phyloP scores from a whole-genome alignment of 2,329 filamentous ascomycete species.

The Sporothrix phasma region DNA sequence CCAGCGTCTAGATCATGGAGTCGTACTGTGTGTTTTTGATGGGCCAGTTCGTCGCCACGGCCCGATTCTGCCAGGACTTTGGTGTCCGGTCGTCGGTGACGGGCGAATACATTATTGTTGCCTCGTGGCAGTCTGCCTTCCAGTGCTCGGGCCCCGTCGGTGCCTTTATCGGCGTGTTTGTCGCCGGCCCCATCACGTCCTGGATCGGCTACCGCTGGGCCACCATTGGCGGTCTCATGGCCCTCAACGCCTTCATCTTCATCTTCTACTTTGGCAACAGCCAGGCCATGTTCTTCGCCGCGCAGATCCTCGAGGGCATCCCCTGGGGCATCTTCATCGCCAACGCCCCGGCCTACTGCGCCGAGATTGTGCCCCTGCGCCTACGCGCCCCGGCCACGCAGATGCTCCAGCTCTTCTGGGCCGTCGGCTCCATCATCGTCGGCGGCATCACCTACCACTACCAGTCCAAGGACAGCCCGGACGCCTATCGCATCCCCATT shows the following conservation, averaged over 20 bases:
- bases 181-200: slow-evolving; percentile 52
- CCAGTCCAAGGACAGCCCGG: slow-evolving; percentile 27
- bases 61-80: slow-evolving; percentile 35
- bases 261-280: slow-evolving; percentile 37
- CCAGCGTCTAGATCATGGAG: slow-evolving; percentile 48
- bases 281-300: slow-evolving; percentile 36
- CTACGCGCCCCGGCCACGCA: slow-evolving; percentile 48
- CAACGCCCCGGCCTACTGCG: slow-evolving; percentile 53
- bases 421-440: slow-evolving; percentile 52
- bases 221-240: slow-evolving; percentile 44
- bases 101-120: slow-evolving; percentile 32
- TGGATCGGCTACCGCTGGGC: slow-evolving; percentile 50
- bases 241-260: slow-evolving; percentile 50
- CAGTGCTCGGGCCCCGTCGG: slow-evolving; percentile 46
- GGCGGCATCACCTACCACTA: slow-evolving; percentile 46
- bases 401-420: slow-evolving; percentile 59
- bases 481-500: slow-evolving; percentile 41
- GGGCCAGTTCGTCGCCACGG: slow-evolving; percentile 46
- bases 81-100: slow-evolving; percentile 30
- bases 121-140: slow-evolving; percentile 49
- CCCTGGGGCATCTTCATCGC: slow-evolving; percentile 59
- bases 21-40: slow-evolving; percentile 54
- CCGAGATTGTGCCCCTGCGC: slow-evolving; percentile 50
- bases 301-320: slow-evolving; percentile 50
- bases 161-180: slow-evolving; percentile 48